Evolutionary conservation across 768 basidiomycete species (phyloP), one percentile per base, ranked within the genome.

Genomic region (Antrodiella citrinella): DNA sequence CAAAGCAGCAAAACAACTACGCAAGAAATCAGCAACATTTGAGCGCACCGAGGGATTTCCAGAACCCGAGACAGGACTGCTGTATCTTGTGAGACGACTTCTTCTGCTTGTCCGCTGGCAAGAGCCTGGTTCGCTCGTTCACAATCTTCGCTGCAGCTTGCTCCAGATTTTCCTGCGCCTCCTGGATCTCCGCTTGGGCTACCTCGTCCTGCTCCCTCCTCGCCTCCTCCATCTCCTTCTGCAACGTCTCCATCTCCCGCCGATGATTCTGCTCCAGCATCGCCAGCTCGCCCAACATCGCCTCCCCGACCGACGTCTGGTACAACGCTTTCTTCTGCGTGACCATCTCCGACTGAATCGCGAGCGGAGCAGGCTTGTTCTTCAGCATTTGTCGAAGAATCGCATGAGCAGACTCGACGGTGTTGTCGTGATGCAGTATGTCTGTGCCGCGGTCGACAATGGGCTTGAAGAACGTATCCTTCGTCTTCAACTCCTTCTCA

Each of bases 401-500:
- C 18, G 15, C 10, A 20, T 54, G 54, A 26, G 60, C 59, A 47
- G 45, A 46, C 9, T 26, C 50, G 2, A n/a, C 12, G 0, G 55
- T 56, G 4, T 49, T 40, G 50, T 56, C 54, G 51, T 57, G 54
- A 15, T 59, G 59, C 24, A 47, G 9, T 4, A 57, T 2, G 4
- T 23, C 30, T 19, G 59, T 47, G 20, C 59, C 59, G 1, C 22
- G 3, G 19, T 44, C 45, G 45, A 59, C 10, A 20, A 54, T 51
- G 23, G 51, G 47, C 50, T 53, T 53, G 57, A 61, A 58, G 46
- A 55, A 56, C 12, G 23, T 23, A 4, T 19, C 30, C 23, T 57
- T 50, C n/a, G 23, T 15, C n/a, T 45, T 45, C 30, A 62, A 53
- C 53, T 60, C 53, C 10, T 49, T 20, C 44, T 62, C 60, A 4